Base-by-base conservation (phyloP, 805 yeast genomes). In the Candida easanensis region DNA sequence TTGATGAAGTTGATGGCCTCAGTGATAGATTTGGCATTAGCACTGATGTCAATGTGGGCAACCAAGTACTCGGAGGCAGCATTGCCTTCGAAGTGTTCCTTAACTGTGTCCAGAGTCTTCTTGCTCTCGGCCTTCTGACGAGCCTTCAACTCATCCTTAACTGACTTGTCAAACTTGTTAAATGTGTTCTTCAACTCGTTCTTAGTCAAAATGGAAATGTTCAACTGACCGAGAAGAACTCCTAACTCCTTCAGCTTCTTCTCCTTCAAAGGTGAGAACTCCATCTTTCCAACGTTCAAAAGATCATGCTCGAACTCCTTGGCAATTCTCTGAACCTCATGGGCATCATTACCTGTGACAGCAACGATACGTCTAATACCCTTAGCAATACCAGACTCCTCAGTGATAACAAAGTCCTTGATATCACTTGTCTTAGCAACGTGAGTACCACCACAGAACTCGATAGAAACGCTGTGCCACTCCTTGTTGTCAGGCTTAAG, bases 401-500 rank as follows among this genome's bases (percentile, higher is more conserved):
- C 99, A 50, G 84, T 72, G 42, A 93, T 77, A 27, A 93, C 87
- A 52, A 93, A 78, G 54, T 87, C 91, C 65, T 89, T 89, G 63
- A 93, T 93, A 48, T 91, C 98, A 48, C 91, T 85, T 16, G 98
- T 91, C 67, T 85, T 84, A 38, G 79, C 75, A 53, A 93, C 97
- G 61, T 93, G 99, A 11, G 99, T 93, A 69, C 99, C 99, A 70
- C 99, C 99, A 70, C 99, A 93, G 76, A 93, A 93, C 71, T 93
- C 99, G 53, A 93, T 76, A 1, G 97, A 88, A 60, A 77, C 73
- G 33, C 77, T 69, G 57, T 65, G 68, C 98, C 99, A 93, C 58
- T 87, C 79, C 39, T 70, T 69, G 60, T 78, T 85, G 22, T 70
- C 56, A 54, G 97, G 96, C 56, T 81, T 73, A 6, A 74, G 72